phyloP scores from a whole-genome alignment of 768 basidiomycete genomes.

The Artomyces pyxidatus region DNA sequence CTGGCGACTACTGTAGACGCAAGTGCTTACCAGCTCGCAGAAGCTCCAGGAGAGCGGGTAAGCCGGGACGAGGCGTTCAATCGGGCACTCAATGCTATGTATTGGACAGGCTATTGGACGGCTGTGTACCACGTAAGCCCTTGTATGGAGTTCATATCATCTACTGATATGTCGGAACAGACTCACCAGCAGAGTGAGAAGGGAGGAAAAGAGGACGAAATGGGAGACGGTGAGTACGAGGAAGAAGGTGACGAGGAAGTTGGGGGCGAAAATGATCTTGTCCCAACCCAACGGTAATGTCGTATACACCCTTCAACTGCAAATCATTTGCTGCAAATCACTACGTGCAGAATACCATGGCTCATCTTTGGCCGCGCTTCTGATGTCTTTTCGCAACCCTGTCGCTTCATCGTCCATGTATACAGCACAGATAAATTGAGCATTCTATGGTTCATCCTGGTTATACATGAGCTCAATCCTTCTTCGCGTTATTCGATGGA shows the following conservation, averaged over 20 bases:
- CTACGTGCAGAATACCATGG: no score
- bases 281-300: conserved; percentile 19
- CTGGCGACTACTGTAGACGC: conserved; percentile 26
- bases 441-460: no score
- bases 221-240: conserved; percentile 2
- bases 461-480: no score
- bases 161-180: not conserved
- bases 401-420: no score
- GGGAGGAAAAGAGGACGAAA: conserved; percentile 9
- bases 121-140: conserved; percentile 69
- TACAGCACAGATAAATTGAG: no score
- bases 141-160: not conserved
- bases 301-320: no score
- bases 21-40: conserved; percentile 10
- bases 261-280: conserved; percentile 13
- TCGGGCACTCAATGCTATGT: conserved; percentile 71
- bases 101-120: conserved; percentile 86
- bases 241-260: conserved; percentile 11
- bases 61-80: conserved; percentile 71
- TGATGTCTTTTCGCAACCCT: no score
- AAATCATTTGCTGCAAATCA: not conserved
- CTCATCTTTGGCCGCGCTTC: no score
- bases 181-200: conserved; percentile 1
- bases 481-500: no score
- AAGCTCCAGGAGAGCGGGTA: conserved; percentile 31